Base-by-base conservation (phyloP, 306 rosid genomes). In the Trifolium repens region DNA sequence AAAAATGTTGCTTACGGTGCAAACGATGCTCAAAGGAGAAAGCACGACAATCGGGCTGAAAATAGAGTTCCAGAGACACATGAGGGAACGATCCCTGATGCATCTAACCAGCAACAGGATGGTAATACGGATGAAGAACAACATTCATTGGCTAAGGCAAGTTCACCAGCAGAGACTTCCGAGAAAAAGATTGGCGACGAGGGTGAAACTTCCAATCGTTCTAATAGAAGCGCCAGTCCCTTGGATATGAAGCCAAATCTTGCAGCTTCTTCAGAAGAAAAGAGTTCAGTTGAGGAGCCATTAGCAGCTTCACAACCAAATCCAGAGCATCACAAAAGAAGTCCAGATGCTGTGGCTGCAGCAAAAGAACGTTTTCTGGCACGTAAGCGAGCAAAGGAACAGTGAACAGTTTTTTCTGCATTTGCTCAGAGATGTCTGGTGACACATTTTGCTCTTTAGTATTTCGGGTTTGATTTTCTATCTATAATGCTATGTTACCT, bases 1-100 rank as follows among this genome's bases (percentile, higher is more conserved):
- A 92, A 84, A 81, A 94, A 94, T 80, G 85, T 90, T 69, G 96
- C 97, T 40, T 90, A 81, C 77, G 96, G 99, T 17, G 96, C 91
- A 34, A 78, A 73, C 52, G 85, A 81, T 30, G 80, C 83, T 12
- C 83, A 62, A 75, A 27, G 37, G 8, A 86, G 83, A 85, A 88
- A 83, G 72, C 68, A 4, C 0, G 78, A 73, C 59, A 67, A 78
- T 44, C 83, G 27, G 73, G 81, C 78, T 37, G 88, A 77, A 17
- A 59, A 67, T 26, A 79, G 73, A 82, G 77, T 62, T 84, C 69
- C 70, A 70, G 89, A 79, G 74, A 77, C 60, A 72, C 81, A 6
- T 9, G 72, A 43, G 60, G 44, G 53, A 72, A 52, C 24, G 54
- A 43, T 68, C 8, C 65, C 61, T 9, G 83, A 67, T 61, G 61